Conservation (phyloP, 1,284 basidiomycete genomes). For the Vanrija humicola region DNA sequence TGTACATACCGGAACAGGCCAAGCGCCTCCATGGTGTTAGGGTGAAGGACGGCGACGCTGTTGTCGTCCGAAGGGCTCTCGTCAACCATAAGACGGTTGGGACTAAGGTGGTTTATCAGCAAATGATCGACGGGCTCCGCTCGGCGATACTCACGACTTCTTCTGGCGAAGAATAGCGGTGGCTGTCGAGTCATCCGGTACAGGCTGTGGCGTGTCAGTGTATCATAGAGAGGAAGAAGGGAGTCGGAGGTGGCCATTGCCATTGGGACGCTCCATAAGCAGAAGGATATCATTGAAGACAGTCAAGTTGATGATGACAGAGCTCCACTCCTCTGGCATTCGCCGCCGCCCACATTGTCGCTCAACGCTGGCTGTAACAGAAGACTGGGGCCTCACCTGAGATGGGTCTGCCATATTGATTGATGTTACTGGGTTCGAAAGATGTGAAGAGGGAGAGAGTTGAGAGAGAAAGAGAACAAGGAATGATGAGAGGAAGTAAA, state of each 20-base stretch:
- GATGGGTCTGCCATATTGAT: constrained; percentile 21
- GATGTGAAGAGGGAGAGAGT: not conserved
- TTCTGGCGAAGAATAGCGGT: constrained; percentile 91
- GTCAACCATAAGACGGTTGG: constrained; percentile 91
- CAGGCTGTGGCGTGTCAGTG: constrained; percentile 21
- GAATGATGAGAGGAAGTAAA: not conserved
- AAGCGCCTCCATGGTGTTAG: constrained; percentile 92
- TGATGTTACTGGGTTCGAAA: not conserved
- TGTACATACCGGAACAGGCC: constrained; percentile 77
- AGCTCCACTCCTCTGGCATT: no score
- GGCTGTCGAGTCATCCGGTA: constrained; percentile 55
- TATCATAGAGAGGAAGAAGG: not conserved
- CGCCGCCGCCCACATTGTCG: no score
- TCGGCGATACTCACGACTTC: constrained; percentile 72
- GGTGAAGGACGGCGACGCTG: constrained; percentile 86
- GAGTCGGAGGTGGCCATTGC: not conserved
- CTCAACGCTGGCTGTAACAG: no score
- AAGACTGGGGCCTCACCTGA: constrained; percentile 7
- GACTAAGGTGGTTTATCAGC: constrained; percentile 54
- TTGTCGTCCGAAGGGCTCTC: constrained; percentile 85
- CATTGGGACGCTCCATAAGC: no score
- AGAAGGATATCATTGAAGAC: no score
- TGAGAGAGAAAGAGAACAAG: not conserved
- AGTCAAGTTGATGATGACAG: no score
- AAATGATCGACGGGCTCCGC: constrained; percentile 2